Evolutionary conservation across 805 yeast species (phyloP), one percentile per base, ranked within the genome.

Genomic region (Wickerhamomyces ciferrii): DNA sequence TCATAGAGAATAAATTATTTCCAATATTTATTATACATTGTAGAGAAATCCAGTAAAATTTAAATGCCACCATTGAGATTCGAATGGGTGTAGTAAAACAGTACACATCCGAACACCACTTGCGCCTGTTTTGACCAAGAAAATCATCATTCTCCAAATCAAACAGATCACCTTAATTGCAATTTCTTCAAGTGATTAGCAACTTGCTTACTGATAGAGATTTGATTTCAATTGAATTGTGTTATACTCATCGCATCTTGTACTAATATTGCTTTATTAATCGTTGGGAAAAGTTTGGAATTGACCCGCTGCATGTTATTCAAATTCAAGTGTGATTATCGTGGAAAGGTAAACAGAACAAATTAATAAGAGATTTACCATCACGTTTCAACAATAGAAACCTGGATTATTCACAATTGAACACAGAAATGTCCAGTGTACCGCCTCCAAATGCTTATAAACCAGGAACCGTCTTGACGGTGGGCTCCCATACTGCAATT

Each of bases 391-490:
- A 6, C 27, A 7, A 7, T 24, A 24, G 27, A 24, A 24, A 24
- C 27, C 27, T 24, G 9, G 10, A 15, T 34, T 18, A 21, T 2
- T 2, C 37, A 18, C 5, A 4, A 18, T 15, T 5, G 18, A 18
- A 34, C 5, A 20, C 23, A 29, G 15, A 21, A 13, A 37, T 44
- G 45, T 41, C 39, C 1, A 42, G 32, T 51, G 69, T 74, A 35
- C 80, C 86, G 19, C 83, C 85, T 6, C 73, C 80, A 9, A 72
- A 72, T 49, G 80, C 87, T 8, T 87, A 84, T 58, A 66, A 74
- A 11, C 86, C 94, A 9, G 96, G 96, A 5, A 86, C 94, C 4
- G 68, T 69, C 49, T 72, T 91, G 52, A 78, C 89, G 2, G 96
- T 90, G 34, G 97, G 97, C 11, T 77, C 91, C 5, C 96, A 91